These are phyloP conservation scores for California macrophylla DNA, from an alignment of 441 rosid species.

Conservation along the genomic window DNA sequence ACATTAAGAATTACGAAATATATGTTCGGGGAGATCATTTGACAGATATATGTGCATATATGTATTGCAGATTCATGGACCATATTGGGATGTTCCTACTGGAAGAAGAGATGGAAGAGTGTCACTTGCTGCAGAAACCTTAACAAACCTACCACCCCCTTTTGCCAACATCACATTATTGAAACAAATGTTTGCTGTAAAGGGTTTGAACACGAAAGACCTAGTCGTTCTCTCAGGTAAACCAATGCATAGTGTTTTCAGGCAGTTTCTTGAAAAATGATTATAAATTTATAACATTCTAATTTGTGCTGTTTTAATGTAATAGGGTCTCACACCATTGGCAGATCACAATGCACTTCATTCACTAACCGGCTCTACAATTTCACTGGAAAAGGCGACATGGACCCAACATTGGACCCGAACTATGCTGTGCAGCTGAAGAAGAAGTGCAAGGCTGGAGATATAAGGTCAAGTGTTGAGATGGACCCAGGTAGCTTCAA, in stretches of 20 bases:
- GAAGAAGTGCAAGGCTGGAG: conserved; percentile 34
- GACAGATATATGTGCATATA: background rate
- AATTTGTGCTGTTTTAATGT: background rate
- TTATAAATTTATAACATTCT: no score
- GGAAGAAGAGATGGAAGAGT: conserved; percentile 68
- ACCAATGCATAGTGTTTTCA: no score
- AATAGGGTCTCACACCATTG: conserved; percentile 55
- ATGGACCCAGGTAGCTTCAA: conserved; percentile 58
- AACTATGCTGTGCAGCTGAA: conserved; percentile 31
- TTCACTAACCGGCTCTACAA: conserved; percentile 34
- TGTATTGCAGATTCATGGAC: conserved; percentile 37
- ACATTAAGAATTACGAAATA: no score
- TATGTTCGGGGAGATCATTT: background rate
- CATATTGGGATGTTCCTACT: conserved; percentile 44
- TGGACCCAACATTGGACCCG: conserved; percentile 43
- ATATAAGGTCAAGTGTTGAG: conserved; percentile 22
- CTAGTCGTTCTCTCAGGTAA: conserved; percentile 58
- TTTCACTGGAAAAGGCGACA: conserved; percentile 47
- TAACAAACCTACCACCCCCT: conserved; percentile 31
- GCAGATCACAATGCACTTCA: conserved; percentile 26
- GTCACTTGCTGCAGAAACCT: conserved; percentile 31
- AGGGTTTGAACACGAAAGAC: conserved; percentile 50
- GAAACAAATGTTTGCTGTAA: conserved; percentile 27
- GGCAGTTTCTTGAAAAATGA: no score
- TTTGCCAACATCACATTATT: conserved; percentile 22